Evolutionary conservation across 768 basidiomycete species (phyloP).

Genomic region (Agaricus blazei): DNA sequence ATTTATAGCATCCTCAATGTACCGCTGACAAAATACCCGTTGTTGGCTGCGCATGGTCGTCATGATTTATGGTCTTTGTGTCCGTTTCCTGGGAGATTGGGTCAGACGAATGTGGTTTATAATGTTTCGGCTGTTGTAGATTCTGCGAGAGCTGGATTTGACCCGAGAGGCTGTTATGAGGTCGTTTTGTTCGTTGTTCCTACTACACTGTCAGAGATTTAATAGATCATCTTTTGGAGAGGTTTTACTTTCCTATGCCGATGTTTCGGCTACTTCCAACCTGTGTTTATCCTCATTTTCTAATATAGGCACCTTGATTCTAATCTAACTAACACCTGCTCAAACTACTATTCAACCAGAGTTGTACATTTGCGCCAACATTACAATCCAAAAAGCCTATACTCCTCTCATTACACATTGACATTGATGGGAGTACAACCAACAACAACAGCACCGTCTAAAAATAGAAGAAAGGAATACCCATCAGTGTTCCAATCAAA

Average conservation of each 20-base stretch:
- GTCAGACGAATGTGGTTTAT: conserved; percentile 12
- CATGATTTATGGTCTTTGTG: conserved; percentile 36
- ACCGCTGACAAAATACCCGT: conserved; percentile 15
- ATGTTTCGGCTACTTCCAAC: not conserved
- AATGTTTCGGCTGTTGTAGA: conserved; percentile 5
- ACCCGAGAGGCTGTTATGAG: conserved; percentile 1
- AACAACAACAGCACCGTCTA: conserved; percentile 1
- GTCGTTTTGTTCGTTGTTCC: conserved; percentile 2
- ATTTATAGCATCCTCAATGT: conserved; percentile 27
- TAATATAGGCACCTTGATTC: no score
- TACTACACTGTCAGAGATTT: not conserved
- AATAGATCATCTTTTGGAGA: not conserved
- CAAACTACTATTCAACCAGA: no score
- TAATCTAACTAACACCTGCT: no score
- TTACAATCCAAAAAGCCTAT: no score
- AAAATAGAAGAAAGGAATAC: no score
- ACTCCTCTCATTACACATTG: not conserved
- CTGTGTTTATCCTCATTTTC: no score
- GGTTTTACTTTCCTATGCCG: not conserved
- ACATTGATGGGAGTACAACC: conserved; percentile 1
- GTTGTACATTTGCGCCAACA: no score
- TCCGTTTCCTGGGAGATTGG: conserved; percentile 18
- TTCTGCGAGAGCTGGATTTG: not conserved
- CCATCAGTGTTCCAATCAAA: not conserved
- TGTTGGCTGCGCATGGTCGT: conserved; percentile 28